Conservation (phyloP, 2,329 filamentous ascomycete species). For the Rasamsonia emersonii region DNA sequence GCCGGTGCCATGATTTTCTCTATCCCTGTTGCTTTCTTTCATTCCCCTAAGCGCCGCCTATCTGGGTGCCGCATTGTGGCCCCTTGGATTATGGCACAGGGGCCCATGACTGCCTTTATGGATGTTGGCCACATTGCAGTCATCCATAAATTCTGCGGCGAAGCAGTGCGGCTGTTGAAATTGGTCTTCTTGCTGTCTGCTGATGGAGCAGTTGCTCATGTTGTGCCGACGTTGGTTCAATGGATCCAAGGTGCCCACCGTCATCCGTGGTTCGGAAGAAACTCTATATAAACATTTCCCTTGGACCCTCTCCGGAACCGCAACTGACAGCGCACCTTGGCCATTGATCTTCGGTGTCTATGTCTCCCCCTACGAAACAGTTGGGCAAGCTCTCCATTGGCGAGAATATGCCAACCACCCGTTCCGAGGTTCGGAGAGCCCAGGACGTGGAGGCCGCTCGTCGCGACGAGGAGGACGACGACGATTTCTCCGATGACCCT, state of each 20-base stretch:
- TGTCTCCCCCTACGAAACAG: slow-evolving; percentile 33
- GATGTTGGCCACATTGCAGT: too few species aligned
- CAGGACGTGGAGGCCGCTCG: slow-evolving; percentile 9
- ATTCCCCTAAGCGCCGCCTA: too few species aligned
- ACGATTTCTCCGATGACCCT: slow-evolving; percentile 7
- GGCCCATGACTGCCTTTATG: too few species aligned
- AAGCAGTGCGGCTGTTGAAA: too few species aligned
- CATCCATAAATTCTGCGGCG: too few species aligned
- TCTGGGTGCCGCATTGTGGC: too few species aligned
- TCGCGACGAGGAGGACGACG: slow-evolving; percentile 1
- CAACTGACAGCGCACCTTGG: slow-evolving; percentile 7
- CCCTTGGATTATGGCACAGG: too few species aligned
- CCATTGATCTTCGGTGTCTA: slow-evolving; percentile 15
- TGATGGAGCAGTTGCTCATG: not conserved
- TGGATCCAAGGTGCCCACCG: not conserved
- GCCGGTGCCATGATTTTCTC: too few species aligned
- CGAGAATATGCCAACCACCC: slow-evolving; percentile 23
- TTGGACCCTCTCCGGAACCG: slow-evolving; percentile 2
- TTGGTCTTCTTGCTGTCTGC: too few species aligned
- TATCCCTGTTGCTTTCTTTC: too few species aligned
- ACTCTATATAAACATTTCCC: slow-evolving; percentile 19
- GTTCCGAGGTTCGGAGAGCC: slow-evolving; percentile 17
- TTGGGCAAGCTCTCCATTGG: slow-evolving; percentile 31
- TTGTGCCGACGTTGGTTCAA: not conserved
- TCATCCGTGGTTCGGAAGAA: slow-evolving; percentile 22